Evolutionary conservation across 306 rosid genomes (phyloP), one percentile per base, ranked within the genome.

Genomic region (Inga laurina): DNA sequence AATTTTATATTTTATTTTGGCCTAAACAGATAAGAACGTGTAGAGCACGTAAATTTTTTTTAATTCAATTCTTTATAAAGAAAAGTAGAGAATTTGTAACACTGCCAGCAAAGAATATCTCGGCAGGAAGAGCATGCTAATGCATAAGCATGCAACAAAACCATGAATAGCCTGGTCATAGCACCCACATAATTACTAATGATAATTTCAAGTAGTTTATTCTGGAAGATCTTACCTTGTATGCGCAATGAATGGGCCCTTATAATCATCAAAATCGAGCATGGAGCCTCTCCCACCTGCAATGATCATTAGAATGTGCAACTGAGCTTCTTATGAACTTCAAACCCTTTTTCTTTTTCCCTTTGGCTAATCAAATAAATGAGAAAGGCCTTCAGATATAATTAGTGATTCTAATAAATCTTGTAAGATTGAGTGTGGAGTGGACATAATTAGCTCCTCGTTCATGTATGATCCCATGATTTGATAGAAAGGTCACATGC

Each of bases 261-360:
- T 41, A n/a, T 54, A 45, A 77, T 83, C 66, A 80, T 83, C 35
- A 71, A 37, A 82, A 71, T 46, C 59, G 37, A 52, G 74, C 78
- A 77, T 77, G 82, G 27, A 83, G 64, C 59, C 44, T 64, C 59
- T 76, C 79, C 66, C 79, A 71, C 65, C 74, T 56, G 67, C 68
- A 83, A 77, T 71, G 74, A 82, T 83, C 73, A 77, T 72, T 37
- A 74, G 74, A 83, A 78, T 83, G 82, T 83, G 79, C 79, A 83
- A 41, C 41, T 77, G 3, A 73, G 71, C 21, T 57, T 78, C 67
- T 15, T 7, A 22, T 3, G 19, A 61, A 72, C 69, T 52, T 62
- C 45, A 48, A 59, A 24, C 71, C 70, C 6, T 64, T 64, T 64
- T 3, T 24, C 43, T 51, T 14, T 32, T 35, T 5, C 39, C 34